These are phyloP conservation scores for Pelargonium australe DNA, from an alignment of 441 rosid species.

Conservation along the genomic window DNA sequence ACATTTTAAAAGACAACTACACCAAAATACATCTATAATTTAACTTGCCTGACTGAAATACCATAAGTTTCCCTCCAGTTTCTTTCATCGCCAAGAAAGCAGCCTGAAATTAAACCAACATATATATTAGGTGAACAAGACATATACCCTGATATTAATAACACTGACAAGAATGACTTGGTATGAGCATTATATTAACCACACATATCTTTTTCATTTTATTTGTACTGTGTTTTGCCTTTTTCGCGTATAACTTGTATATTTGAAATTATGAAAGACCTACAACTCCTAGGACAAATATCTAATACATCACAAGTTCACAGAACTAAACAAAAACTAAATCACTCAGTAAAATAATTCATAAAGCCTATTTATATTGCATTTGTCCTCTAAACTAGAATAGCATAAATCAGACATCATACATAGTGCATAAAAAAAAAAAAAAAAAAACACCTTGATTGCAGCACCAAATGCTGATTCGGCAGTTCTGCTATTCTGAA, in stretches of 20 bases:
- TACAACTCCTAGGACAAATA: not conserved
- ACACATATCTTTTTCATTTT: not conserved
- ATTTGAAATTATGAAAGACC: not conserved
- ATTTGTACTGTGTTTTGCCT: not conserved
- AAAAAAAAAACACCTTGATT: conserved; percentile 58
- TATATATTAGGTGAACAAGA: too few species aligned
- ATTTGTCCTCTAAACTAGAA: not conserved
- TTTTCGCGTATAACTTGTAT: not conserved
- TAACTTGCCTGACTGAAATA: conserved; percentile 83
- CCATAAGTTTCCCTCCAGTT: conserved; percentile 89
- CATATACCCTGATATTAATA: too few species aligned
- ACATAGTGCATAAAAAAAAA: not conserved
- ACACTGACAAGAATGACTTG: too few species aligned
- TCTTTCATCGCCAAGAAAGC: conserved; percentile 87
- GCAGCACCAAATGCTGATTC: conserved; percentile 99
- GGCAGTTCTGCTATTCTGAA: conserved; percentile 69
- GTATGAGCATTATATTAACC: not conserved
- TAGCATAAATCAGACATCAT: not conserved
- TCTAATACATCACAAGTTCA: not conserved
- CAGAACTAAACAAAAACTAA: not conserved
- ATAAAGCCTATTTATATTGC: not conserved
- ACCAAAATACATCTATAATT: conserved; percentile 5
- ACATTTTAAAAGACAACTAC: conserved; percentile 11
- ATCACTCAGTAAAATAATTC: not conserved
- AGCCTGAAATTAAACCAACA: conserved; percentile 42